A percentile compares a stretch with the other conserved stretches of the same genome.
Evolutionary conservation across 2,329 filamentous ascomycete genomes (phyloP).

Genomic region (Aspergillus ochraceus): DNA sequence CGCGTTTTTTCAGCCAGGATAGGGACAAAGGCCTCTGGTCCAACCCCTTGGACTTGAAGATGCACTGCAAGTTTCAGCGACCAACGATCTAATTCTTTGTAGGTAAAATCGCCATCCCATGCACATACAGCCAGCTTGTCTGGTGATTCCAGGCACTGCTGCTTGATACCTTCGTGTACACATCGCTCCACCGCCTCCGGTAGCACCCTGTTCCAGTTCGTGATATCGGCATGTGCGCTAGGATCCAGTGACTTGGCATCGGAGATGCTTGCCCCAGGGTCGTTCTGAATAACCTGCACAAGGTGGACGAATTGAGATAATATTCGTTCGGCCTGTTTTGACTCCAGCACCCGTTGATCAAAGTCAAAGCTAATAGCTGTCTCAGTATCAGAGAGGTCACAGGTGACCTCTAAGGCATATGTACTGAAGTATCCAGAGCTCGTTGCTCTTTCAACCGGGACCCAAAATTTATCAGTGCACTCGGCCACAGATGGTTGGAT

Average conservation of each 20-base stretch:
- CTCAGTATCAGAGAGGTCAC: neutral
- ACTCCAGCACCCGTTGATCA: neutral
- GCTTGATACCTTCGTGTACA: slow-evolving; percentile 9
- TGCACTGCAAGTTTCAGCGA: slow-evolving; percentile 30
- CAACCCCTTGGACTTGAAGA: slow-evolving; percentile 30
- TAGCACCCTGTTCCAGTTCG: slow-evolving; percentile 9
- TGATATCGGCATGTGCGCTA: neutral
- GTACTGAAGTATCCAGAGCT: neutral
- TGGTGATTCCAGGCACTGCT: slow-evolving; percentile 7
- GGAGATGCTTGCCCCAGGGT: neutral
- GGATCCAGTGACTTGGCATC: neutral
- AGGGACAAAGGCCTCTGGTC: slow-evolving; percentile 22
- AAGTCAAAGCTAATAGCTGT: neutral
- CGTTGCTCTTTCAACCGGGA: neutral
- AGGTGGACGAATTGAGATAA: neutral
- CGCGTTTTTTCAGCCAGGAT: slow-evolving; percentile 28
- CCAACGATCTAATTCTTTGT: slow-evolving; percentile 28
- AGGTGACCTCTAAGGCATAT: neutral
- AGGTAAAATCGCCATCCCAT: slow-evolving; percentile 30
- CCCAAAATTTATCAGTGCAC: neutral
- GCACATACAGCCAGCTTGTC: slow-evolving; percentile 18
- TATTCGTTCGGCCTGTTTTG: neutral
- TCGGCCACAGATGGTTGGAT: slow-evolving; percentile 24
- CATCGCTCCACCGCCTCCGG: neutral
- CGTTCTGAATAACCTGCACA: neutral